A percentile compares a stretch with the other conserved stretches of the same genome.
phyloP scores from a whole-genome alignment of 805 yeast genomes.

The Cyberlindnera mycetangii region DNA sequence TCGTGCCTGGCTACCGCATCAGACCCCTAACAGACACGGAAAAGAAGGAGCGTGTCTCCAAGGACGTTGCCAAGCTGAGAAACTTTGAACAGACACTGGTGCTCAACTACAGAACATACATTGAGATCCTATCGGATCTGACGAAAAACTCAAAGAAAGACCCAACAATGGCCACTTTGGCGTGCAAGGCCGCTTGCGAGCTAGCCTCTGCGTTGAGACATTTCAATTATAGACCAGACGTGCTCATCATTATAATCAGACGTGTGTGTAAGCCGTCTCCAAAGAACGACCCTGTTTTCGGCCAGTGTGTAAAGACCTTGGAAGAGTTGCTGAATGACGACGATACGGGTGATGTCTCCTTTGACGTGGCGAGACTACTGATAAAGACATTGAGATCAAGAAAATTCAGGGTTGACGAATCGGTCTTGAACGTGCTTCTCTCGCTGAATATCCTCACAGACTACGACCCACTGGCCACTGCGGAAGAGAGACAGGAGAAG shows the following conservation, averaged over 20 bases:
- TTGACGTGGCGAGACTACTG: slow-evolving; percentile 67
- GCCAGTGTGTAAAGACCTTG: slow-evolving; percentile 58
- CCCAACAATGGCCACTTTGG: slow-evolving; percentile 47
- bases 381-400: slow-evolving; percentile 70
- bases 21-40: slow-evolving; percentile 81
- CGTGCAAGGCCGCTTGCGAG: slow-evolving; percentile 79
- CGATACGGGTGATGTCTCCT: slow-evolving; percentile 75
- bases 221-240: slow-evolving; percentile 79
- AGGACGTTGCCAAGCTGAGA: slow-evolving; percentile 76
- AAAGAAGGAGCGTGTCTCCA: slow-evolving; percentile 75
- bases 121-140: slow-evolving; percentile 50
- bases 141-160: slow-evolving; percentile 36
- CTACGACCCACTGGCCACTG: slow-evolving; percentile 63
- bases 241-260: slow-evolving; percentile 63
- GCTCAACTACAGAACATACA: slow-evolving; percentile 61
- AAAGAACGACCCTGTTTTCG: slow-evolving; percentile 44
- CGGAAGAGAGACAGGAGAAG: slow-evolving; percentile 41
- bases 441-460: slow-evolving; percentile 65
- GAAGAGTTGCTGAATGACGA: slow-evolving; percentile 76
- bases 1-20: slow-evolving; percentile 86
- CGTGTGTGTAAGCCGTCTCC: slow-evolving; percentile 61
- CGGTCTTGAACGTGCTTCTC: slow-evolving; percentile 69
- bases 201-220: slow-evolving; percentile 63
- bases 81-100: slow-evolving; percentile 79
- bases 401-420: slow-evolving; percentile 78